phyloP scores from a whole-genome alignment of 2,329 filamentous ascomycete species.

The Exophiala sideris region DNA sequence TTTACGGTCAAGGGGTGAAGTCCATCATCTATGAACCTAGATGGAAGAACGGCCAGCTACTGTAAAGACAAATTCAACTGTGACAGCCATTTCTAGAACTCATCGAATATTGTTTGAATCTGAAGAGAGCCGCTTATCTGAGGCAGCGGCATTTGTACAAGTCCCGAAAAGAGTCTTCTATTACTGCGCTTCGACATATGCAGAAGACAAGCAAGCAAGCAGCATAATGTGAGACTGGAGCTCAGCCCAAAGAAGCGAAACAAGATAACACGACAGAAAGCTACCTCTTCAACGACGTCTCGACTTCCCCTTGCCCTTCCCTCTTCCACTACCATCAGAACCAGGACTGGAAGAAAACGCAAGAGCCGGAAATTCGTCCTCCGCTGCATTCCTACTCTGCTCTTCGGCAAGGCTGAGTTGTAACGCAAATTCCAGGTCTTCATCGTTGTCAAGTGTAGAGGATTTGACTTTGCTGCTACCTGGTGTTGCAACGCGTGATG shows the following conservation, averaged over 20 bases:
- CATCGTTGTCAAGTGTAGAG: conserved; percentile 48
- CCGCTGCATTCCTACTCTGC: conserved; percentile 42
- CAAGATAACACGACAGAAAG: no score
- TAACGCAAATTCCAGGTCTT: conserved; percentile 58
- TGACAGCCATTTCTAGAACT: no score
- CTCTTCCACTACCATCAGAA: conserved; percentile 26
- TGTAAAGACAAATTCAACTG: background rate
- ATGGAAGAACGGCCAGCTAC: no score
- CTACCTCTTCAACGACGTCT: conserved; percentile 9
- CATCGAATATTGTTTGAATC: no score
- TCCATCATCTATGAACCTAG: background rate
- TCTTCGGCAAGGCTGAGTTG: conserved; percentile 61
- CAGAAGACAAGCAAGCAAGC: no score
- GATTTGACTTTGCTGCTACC: conserved; percentile 36
- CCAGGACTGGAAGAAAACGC: conserved; percentile 15
- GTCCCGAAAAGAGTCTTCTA: no score
- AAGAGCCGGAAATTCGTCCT: conserved; percentile 33
- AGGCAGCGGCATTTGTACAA: no score
- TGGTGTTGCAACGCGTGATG: conserved; percentile 23
- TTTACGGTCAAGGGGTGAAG: background rate
- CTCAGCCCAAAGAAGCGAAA: background rate
- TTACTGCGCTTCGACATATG: no score
- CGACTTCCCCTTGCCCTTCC: conserved; percentile 20
- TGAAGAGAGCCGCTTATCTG: no score
- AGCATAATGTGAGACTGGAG: conserved; percentile 1